Conservation (phyloP, 192 early-diverging fungal genomes). For the Gigaspora rosea region DNA sequence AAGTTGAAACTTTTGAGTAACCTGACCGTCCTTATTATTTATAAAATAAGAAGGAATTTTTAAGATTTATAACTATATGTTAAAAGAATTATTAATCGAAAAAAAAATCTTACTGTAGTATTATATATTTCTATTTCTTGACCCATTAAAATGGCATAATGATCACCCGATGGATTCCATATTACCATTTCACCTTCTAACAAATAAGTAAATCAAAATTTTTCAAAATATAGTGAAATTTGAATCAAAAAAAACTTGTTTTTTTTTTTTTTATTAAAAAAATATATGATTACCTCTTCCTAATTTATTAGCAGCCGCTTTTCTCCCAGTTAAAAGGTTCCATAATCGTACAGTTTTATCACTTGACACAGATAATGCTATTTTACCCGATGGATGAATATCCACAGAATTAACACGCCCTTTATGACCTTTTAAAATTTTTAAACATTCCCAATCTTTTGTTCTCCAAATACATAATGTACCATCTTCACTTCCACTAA, state of each 20-base stretch:
- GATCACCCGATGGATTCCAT: conserved; percentile 58
- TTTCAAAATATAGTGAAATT: not conserved
- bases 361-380: conserved; percentile 80
- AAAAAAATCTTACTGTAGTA: conserved; percentile 51
- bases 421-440: conserved; percentile 81
- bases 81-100: too few species aligned
- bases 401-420: conserved; percentile 77
- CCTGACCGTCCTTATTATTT: conserved; percentile 7
- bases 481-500: conserved; percentile 90
- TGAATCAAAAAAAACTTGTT: not conserved
- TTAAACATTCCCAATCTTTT: conserved; percentile 96
- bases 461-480: conserved; percentile 86
- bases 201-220: conserved; percentile 27
- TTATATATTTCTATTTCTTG: conserved; percentile 57
- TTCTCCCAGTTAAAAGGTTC: conserved; percentile 76
- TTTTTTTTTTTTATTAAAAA: not conserved
- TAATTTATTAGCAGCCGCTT: conserved; percentile 59
- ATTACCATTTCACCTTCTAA: conserved; percentile 54
- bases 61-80: too few species aligned
- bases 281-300: conserved; percentile 43
- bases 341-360: conserved; percentile 74
- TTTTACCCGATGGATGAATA: conserved; percentile 93
- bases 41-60: too few species aligned
- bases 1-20: conserved; percentile 20
- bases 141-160: conserved; percentile 62